Evolutionary conservation across 768 basidiomycete genomes (phyloP), one percentile per base, ranked within the genome.

Genomic region (Kwoniella sp.): DNA sequence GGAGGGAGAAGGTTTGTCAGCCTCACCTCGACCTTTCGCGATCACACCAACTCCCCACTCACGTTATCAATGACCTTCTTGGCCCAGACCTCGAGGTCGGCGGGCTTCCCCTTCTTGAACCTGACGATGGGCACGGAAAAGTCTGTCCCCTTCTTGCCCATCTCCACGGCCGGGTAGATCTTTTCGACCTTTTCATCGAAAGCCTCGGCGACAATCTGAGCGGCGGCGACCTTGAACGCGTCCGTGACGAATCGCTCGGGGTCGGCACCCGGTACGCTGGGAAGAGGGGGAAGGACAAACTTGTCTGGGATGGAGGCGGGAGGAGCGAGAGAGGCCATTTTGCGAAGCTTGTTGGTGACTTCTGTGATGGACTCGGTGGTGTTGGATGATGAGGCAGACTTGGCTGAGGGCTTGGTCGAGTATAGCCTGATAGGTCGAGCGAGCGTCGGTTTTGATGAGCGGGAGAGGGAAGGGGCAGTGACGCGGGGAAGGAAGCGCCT

Each of bases 111-210:
- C 7, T 84, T 84, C 22, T 88, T 80, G 77, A 92, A 96, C 57
- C 92, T 82, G n/a, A 91, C 88, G 42, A 96, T 74, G 0, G 93
- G 90, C 17, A 96, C 82, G 0, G 87, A 86, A 62, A 95, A 90
- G 76, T 98, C 93, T 37, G 81, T 84, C n/a, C 87, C 89, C 75
- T 92, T 92, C 76, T 92, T 89, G 29, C 88, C 89, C 58, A 85
- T 87, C 70, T 91, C 86, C 0, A 95, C 85, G 19, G 88, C 91
- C 20, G 80, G 71, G 74, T 88, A 95, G 0, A 84, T 89, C 65
- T 88, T 83, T 33, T 87, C 86, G 23, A 89, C 55, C 5, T 67
- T 56, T 22, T 75, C 52, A 3, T 54, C 67, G 50, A 63, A 69
- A n/a, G 65, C 65, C 14, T 70, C 66, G 32, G 58, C 42, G 20